Base-by-base conservation (phyloP, 768 basidiomycete genomes). In the Suillus brevipes region DNA sequence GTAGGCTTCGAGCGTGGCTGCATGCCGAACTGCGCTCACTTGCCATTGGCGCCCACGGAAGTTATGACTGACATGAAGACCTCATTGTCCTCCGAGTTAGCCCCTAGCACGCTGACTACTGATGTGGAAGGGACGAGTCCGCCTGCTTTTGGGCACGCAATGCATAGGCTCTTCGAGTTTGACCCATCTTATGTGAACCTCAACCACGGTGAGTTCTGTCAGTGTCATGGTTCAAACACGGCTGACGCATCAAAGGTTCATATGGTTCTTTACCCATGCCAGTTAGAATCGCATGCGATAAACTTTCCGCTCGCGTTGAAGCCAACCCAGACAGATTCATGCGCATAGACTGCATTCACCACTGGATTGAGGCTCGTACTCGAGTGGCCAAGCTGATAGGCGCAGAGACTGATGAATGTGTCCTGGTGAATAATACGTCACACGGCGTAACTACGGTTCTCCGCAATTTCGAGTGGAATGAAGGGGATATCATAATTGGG, bases 401-500 rank as follows among this genome's bases (percentile, higher is more conserved):
- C 18, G 84, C 83, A 1, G 80, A 82, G 0, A 71, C 82, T 0
- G 83, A 88, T 56, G 89, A 90, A 69, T 78, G 84, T n/a, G 85
- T 89, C 20, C 74, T 87, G 65, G 72, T 77, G 12, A 68, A 66
- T 70, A 76, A 77, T 3, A 58, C 71, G 9, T 71, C 75, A 4
- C 74, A 74, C 25, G 75, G 76, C 4, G 68, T 94, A 40, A 87
- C 89, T 67, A 90, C 87, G 12, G 78, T 94, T 60, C 72, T 92
- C 42, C 77, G 83, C 55, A 92, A 92, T 64, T 79, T 95, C 42
- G 78, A 83, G 42, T 92, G 89, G 90, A 78, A 83, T 45, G 72
- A 84, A 59, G 87, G 84, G 0, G 92, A 95, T 73, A 76, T 90
- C 8, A 80, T 95, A 60, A 76, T 93, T 50, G 79, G 76, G 16